Evolutionary conservation across 257 asterid species (phyloP).

Genomic region (Schizonepeta tenuifolia): DNA sequence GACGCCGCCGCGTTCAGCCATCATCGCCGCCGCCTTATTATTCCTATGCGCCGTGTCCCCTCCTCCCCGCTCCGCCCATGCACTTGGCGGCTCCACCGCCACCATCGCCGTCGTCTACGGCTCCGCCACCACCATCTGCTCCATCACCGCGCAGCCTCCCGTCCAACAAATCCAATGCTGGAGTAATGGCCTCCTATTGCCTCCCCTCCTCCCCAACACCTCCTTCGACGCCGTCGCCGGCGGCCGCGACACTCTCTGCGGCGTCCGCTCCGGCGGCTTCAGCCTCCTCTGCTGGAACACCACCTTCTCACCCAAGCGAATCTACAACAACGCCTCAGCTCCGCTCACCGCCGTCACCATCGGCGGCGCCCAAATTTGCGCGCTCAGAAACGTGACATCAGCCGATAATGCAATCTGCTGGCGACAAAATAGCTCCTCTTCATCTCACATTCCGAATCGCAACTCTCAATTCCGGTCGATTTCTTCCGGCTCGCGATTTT

Average conservation of each 20-base stretch:
- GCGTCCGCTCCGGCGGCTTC: constrained; percentile 66
- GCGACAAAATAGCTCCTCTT: constrained; percentile 50
- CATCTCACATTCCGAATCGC: constrained; percentile 25
- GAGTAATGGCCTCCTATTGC: constrained; percentile 39
- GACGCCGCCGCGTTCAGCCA: constrained; percentile 46
- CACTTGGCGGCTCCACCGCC: constrained; percentile 70
- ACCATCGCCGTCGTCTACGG: constrained; percentile 77
- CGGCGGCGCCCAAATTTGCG: constrained; percentile 75
- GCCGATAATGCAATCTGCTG: constrained; percentile 53
- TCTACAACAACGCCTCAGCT: constrained; percentile 48
- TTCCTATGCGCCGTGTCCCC: constrained; percentile 26
- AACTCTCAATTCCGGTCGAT: constrained; percentile 43
- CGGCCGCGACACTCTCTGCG: constrained; percentile 66
- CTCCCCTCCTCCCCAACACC: constrained; percentile 47
- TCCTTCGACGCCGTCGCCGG: constrained; percentile 80
- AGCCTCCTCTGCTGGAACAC: constrained; percentile 73
- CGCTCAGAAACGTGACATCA: constrained; percentile 39
- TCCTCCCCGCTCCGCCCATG: constrained; percentile 45
- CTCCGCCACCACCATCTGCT: constrained; percentile 61
- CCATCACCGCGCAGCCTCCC: constrained; percentile 57
- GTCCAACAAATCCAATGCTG: constrained; percentile 73
- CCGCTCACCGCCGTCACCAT: constrained; percentile 50
- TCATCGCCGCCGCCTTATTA: constrained; percentile 35
- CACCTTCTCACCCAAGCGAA: constrained; percentile 50
- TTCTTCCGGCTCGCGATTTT: constrained; percentile 70